Evolutionary conservation across 2,329 filamentous ascomycete species (phyloP), one percentile per base, ranked within the genome.

Genomic region (Claviceps sp.): DNA sequence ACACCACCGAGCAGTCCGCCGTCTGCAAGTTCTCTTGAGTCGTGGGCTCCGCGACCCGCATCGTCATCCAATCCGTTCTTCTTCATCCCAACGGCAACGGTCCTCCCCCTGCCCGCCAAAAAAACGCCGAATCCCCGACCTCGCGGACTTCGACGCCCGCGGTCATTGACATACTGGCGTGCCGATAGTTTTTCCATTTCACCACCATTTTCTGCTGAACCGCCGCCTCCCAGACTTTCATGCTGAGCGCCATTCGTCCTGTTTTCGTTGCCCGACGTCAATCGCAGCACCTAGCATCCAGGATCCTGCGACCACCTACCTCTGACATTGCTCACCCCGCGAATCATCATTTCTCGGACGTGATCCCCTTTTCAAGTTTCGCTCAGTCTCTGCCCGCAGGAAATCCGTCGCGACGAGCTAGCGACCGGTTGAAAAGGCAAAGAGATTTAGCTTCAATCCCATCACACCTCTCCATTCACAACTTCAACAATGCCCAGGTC

Each of bases 401-500:
- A 18, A 26, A 34, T 11, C 16, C 16, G 24, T 9, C n/a, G 40
- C 18, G 44, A 47, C 24, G 16, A 41, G 22, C 37, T 3, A 24
- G 24, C 47, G n/a, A 49, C 5, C 13, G 16, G 38, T n/a, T 43
- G 16, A 20, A 24, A 14, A 44, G 42, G 7, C 34, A n/a, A 34
- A 47, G n/a, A 9, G 11, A 18, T 9, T 4, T 22, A n/a, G 14
- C 5, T 13, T 13, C 20, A 37, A 43, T 9, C 1, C 34, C n/a
- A 49, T 14, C 5, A 34, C 13, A 16, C 5, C 22, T 34, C 24
- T 11, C 7, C 22, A 37, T 34, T n/a, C 24, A 30, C 53, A 40
- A 26, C 37, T 8, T 50, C 47, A 50, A 47, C 24, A 56, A 70
- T 70, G 66, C 62, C 61, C 50, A 63, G 67, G 56, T 62, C 67